Percentiles rank a stretch among this genome's conserved stretches.
These are phyloP conservation scores for Fusarium sulawesiense DNA, from an alignment of 2,329 filamentous ascomycete genomes.

Conservation along the genomic window DNA sequence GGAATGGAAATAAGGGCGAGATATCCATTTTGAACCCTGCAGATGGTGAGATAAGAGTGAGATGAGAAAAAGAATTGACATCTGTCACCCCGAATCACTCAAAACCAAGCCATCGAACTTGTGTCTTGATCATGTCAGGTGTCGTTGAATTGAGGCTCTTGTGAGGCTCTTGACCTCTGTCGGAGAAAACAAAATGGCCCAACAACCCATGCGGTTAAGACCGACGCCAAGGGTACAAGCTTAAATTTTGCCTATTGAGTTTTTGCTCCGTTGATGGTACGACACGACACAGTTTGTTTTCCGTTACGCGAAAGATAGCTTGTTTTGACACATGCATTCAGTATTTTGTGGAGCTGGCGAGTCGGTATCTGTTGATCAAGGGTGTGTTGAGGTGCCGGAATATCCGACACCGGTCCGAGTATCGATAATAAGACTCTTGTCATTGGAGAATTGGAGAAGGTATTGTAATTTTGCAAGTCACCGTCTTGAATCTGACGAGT, in stretches of 20 bases:
- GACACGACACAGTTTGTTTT: constrained; percentile 8
- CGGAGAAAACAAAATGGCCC: not conserved
- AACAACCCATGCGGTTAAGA: not conserved
- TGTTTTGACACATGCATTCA: constrained; percentile 36
- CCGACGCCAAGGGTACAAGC: constrained; percentile 23
- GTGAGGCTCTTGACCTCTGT: not conserved
- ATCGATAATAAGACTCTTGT: not conserved
- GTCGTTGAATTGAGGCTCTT: constrained; percentile 26
- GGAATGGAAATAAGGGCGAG: not conserved
- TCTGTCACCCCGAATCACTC: too few species aligned
- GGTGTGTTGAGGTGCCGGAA: constrained; percentile 4
- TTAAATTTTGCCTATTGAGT: constrained; percentile 4
- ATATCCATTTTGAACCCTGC: not conserved
- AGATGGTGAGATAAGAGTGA: not conserved
- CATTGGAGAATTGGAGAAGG: constrained; percentile 15
- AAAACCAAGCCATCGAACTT: not conserved
- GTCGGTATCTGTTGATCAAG: constrained; percentile 23
- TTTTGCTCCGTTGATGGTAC: not conserved
- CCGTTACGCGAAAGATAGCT: constrained; percentile 36
- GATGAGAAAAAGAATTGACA: not conserved
- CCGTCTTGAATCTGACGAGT: not conserved
- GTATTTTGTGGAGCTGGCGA: constrained; percentile 19
- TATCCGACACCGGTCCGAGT: constrained; percentile 22
- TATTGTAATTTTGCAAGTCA: not conserved
- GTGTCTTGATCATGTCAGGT: not conserved